Evolutionary conservation across 2,329 filamentous ascomycete genomes (phyloP), one percentile per base, ranked within the genome.

Genomic region (Erysiphe pisi): DNA sequence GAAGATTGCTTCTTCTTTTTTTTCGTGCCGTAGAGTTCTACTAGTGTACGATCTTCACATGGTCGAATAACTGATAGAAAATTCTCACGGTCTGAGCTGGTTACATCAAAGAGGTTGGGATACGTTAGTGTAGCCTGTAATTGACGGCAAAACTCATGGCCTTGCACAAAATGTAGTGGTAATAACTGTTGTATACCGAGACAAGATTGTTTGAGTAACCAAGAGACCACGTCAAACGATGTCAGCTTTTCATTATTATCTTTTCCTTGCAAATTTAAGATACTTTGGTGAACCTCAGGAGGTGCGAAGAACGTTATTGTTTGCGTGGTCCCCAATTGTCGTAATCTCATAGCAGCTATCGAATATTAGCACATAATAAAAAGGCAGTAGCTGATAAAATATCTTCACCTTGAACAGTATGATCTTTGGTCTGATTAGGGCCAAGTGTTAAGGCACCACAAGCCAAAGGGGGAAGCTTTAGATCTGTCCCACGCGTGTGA

Each of bases 151-250:
- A 87, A 91, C 77, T 90, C 87, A 0, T 83, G 81, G 0, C 89
- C 88, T 80, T 92, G 89, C 0, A 88, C 83, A 4, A 85, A 83
- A 78, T 89, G 89, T 0, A 91, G 83, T 0, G 86, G 84, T 74
- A 87, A 85, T 0, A 90, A 80, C 45, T 89, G 86, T 77, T 90
- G 87, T 31, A 87, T 89, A 0, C 82, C 84, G 12, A 83, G 81
- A 77, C 89, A 91, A 0, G 88, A 90, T 76, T 90, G 87, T 68
- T 89, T 84, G 0, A 92, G 83, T 0, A 91, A 84, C 90, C 90
- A 91, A 7, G 80, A 79, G 0, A 91, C 82, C 18, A 89, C 86
- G 76, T 89, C 84, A 86, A 77, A 0, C 2, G 80, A 80, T 8
- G 70, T 63, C 31, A 74, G 18, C 2, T 49, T 49, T 18, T 74